A percentile compares a stretch with the other conserved stretches of the same genome.
These are phyloP conservation scores for Pyracantha coccinea DNA, from an alignment of 331 rosid species.

Conservation along the genomic window DNA sequence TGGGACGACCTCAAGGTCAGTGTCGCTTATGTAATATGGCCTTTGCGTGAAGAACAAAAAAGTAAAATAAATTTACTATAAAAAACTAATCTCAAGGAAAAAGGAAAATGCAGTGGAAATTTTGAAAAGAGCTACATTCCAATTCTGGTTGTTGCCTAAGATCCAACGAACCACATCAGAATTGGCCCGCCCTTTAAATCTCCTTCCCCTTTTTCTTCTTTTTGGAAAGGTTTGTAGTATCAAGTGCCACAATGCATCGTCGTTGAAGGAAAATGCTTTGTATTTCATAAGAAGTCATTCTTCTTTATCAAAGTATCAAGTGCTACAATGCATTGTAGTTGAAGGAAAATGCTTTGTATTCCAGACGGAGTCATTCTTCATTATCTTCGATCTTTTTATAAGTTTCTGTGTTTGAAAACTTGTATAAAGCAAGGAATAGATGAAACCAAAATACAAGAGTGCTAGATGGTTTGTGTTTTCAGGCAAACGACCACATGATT, in stretches of 20 bases:
- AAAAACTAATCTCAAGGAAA: background rate
- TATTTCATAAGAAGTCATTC: no score
- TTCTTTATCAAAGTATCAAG: no score
- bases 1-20: constrained; percentile 28
- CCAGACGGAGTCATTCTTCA: no score
- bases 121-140: background rate
- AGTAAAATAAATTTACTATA: background rate
- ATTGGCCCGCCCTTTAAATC: background rate
- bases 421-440: no score
- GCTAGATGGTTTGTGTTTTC: no score
- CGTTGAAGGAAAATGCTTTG: background rate
- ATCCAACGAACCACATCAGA: background rate
- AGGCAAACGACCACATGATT: no score
- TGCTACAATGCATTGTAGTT: background rate
- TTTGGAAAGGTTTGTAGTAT: background rate
- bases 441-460: no score
- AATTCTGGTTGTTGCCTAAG: background rate
- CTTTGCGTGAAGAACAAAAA: constrained; percentile 31
- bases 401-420: background rate
- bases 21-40: constrained; percentile 4
- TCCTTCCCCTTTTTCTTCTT: background rate
- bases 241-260: background rate
- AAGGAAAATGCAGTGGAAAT: background rate
- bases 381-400: no score
- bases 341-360: background rate